Evolutionary conservation across 2,329 filamentous ascomycete species (phyloP).

Genomic region (Fusarium sambucinum): DNA sequence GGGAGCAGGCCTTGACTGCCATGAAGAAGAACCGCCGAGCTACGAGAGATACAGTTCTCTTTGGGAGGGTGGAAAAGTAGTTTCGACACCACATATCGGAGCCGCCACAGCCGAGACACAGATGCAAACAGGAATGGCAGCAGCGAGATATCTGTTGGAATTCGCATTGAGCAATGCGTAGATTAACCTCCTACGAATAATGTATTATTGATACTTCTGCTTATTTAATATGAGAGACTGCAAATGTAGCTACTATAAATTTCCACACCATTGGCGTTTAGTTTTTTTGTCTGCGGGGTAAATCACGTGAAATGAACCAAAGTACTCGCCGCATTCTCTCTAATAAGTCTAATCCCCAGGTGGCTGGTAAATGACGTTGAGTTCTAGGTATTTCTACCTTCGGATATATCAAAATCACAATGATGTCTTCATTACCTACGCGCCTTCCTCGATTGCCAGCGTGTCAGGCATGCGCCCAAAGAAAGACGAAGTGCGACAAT

Average conservation of each 20-base stretch:
- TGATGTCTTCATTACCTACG: not conserved
- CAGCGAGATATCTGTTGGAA: constrained; percentile 42
- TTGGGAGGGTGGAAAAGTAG: constrained; percentile 51
- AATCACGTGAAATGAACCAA: not conserved
- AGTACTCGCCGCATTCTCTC: not conserved
- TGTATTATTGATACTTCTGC: no score
- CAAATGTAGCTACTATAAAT: no score
- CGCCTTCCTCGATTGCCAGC: constrained; percentile 23
- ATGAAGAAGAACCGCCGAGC: constrained; percentile 56
- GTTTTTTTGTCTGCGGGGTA: not conserved
- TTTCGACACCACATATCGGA: constrained; percentile 60
- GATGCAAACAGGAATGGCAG: constrained; percentile 48
- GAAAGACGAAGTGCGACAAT: constrained; percentile 34
- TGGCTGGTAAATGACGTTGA: not conserved
- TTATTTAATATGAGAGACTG: no score
- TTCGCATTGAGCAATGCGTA: constrained; percentile 19
- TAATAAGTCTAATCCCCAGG: not conserved
- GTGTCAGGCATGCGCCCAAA: constrained; percentile 21
- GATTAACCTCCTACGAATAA: no score
- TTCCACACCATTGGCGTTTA: no score
- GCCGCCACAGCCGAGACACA: constrained; percentile 56
- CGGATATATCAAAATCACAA: not conserved
- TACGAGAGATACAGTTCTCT: constrained; percentile 51
- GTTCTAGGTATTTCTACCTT: not conserved
- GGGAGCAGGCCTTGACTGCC: constrained; percentile 57